Evolutionary conservation across 2,329 filamentous ascomycete genomes (phyloP).

Genomic region (Claviceps sp.): DNA sequence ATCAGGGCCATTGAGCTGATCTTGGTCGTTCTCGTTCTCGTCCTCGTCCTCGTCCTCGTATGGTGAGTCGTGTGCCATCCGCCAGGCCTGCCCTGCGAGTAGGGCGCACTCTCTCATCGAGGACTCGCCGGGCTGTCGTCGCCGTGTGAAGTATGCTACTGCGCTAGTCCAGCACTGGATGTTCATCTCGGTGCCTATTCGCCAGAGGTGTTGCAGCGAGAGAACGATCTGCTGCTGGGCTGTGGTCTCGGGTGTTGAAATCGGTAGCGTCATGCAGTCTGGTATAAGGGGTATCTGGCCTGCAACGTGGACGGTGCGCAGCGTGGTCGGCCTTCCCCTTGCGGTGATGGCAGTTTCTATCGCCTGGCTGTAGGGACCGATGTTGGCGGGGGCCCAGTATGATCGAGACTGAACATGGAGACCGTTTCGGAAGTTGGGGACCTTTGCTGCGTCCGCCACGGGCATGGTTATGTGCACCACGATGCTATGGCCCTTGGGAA

Average conservation of each 20-base stretch:
- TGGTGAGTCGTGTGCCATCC: slow-evolving; percentile 24
- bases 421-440: slow-evolving; percentile 32
- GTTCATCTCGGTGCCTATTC: slow-evolving; percentile 59
- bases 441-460: slow-evolving; percentile 3
- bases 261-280: slow-evolving; percentile 55
- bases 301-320: slow-evolving; percentile 50
- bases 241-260: slow-evolving; percentile 17
- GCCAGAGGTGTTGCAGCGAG: slow-evolving; percentile 78
- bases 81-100: slow-evolving; percentile 36
- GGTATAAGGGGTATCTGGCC: slow-evolving; percentile 87
- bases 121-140: slow-evolving; percentile 14
- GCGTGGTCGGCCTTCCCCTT: slow-evolving; percentile 7
- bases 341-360: slow-evolving; percentile 36
- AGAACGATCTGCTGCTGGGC: slow-evolving; percentile 51
- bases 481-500: slow-evolving; percentile 47
- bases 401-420: slow-evolving; percentile 87
- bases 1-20: slow-evolving; percentile 40
- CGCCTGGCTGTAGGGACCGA: slow-evolving; percentile 92
- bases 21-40: slow-evolving; percentile 26
- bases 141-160: slow-evolving; percentile 56
- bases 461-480: slow-evolving; percentile 42
- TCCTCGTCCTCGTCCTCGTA: slow-evolving; percentile 29
- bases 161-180: slow-evolving; percentile 64
- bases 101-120: slow-evolving; percentile 22
- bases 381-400: slow-evolving; percentile 97